phyloP scores from a whole-genome alignment of 2,329 filamentous ascomycete species.

The Aspergillus latus region DNA sequence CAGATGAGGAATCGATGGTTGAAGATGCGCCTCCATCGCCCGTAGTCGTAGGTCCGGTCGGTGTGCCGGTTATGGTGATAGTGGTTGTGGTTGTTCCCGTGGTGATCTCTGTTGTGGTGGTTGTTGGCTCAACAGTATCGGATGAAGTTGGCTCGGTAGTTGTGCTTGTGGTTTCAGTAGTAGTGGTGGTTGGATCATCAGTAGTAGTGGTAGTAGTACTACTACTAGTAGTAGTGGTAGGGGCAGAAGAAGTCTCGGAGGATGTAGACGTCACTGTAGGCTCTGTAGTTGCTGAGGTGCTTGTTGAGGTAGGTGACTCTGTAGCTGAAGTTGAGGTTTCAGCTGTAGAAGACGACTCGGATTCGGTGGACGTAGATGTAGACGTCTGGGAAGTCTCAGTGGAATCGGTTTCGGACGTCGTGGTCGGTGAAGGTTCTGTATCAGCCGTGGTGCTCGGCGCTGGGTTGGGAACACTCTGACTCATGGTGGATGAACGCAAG shows the following conservation, averaged over 20 bases:
- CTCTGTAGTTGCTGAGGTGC: conserved; percentile 14
- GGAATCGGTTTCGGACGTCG: conserved; percentile 6
- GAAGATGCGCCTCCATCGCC: conserved; percentile 25
- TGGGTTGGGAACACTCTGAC: background rate
- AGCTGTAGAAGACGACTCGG: conserved; percentile 23
- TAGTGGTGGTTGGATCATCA: conserved; percentile 7
- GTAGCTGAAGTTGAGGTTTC: conserved; percentile 16
- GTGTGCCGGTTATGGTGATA: conserved; percentile 21
- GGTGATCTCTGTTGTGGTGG: conserved; percentile 9
- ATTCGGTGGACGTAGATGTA: conserved; percentile 7
- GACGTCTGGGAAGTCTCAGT: conserved; percentile 6
- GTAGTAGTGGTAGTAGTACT: conserved; percentile 19
- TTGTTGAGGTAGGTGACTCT: conserved; percentile 16
- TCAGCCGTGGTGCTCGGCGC: background rate
- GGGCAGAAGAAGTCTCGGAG: conserved; percentile 23
- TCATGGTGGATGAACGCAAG: background rate
- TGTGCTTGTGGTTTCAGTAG: conserved; percentile 17
- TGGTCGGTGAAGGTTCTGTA: conserved; percentile 1
- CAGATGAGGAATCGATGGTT: conserved; percentile 26
- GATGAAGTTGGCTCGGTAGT: conserved; percentile 20
- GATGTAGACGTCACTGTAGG: conserved; percentile 11
- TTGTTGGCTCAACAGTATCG: conserved; percentile 11
- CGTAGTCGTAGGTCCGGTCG: conserved; percentile 15
- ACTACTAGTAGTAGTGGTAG: conserved; percentile 12
- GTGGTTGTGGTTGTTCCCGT: conserved; percentile 17